Evolutionary conservation across 2,329 filamentous ascomycete genomes (phyloP).

Genomic region (Teratosphaeria pseudoeucalypti): DNA sequence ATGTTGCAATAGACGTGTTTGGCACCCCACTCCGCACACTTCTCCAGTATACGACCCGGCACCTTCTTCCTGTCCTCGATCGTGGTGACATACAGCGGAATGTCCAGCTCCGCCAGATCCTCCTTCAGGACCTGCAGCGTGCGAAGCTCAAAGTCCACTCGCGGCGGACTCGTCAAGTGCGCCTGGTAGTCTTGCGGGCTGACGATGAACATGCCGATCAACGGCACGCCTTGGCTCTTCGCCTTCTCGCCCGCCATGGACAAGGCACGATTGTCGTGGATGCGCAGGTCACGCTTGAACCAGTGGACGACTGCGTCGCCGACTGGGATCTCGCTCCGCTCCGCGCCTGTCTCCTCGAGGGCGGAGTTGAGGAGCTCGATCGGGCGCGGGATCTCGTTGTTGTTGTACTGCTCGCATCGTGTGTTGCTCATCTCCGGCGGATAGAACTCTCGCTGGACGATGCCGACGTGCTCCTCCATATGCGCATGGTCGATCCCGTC

Average conservation of each 20-base stretch:
- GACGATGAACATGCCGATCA: conserved; percentile 68
- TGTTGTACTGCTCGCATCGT: conserved; percentile 63
- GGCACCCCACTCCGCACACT: conserved; percentile 62
- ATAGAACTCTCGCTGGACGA: conserved; percentile 56
- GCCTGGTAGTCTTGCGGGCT: conserved; percentile 79
- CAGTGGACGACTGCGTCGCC: conserved; percentile 68
- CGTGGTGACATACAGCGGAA: conserved; percentile 68
- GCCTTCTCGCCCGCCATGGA: conserved; percentile 57
- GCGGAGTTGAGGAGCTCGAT: conserved; percentile 57
- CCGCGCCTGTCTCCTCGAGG: conserved; percentile 48
- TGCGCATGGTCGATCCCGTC: conserved; percentile 23
- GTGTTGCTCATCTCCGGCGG: conserved; percentile 76
- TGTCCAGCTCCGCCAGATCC: conserved; percentile 60
- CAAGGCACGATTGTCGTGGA: conserved; percentile 62
- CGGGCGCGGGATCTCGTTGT: conserved; percentile 59
- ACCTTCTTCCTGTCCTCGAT: conserved; percentile 56
- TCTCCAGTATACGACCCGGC: conserved; percentile 49
- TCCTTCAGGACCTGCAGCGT: conserved; percentile 54
- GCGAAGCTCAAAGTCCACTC: conserved; percentile 73
- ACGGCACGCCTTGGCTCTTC: conserved; percentile 54
- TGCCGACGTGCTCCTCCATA: conserved; percentile 28
- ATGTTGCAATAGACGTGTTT: conserved; percentile 72
- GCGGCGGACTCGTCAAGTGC: conserved; percentile 60
- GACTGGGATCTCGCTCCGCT: conserved; percentile 42
- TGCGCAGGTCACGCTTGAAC: conserved; percentile 77